Evolutionary conservation across 169 alveolate genomes (phyloP).

Genomic region (Eimeria nieschulzi): DNA sequence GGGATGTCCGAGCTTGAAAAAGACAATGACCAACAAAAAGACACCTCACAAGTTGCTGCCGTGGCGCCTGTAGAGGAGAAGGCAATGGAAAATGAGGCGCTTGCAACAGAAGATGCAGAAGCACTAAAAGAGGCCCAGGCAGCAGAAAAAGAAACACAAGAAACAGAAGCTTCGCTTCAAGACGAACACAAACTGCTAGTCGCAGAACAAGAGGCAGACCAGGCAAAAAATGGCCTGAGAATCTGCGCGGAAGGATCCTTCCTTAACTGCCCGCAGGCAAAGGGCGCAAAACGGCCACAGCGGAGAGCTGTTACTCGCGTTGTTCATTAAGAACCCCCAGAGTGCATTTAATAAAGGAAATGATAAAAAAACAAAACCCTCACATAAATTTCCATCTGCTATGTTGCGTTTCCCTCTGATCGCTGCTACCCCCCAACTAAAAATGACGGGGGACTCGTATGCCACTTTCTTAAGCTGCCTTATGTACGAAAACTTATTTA

Average conservation of each 20-base stretch:
- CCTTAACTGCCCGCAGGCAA: conserved; percentile 32
- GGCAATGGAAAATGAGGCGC: neutral
- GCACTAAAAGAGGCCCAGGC: neutral
- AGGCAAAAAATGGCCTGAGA: conserved; percentile 5
- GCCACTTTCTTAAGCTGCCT: no score
- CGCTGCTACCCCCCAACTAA: no score
- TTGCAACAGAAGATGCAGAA: neutral
- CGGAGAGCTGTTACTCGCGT: no score
- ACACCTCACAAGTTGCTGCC: neutral
- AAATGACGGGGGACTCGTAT: no score
- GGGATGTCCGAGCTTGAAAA: neutral
- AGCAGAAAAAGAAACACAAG: neutral
- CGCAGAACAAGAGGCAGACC: conserved; percentile 31
- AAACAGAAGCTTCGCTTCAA: neutral
- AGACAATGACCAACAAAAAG: neutral
- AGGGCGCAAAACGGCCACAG: neutral
- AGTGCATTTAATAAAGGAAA: no score
- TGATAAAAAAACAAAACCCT: no score
- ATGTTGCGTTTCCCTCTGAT: no score
- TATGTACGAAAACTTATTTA: no score
- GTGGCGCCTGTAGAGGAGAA: neutral
- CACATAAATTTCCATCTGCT: no score
- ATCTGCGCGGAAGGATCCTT: conserved; percentile 44
- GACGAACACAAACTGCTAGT: conserved; percentile 15
- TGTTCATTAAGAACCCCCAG: no score